Percentiles rank a stretch among this genome's conserved stretches.
Evolutionary conservation across 1,284 basidiomycete species (phyloP).

Genomic region (Rhodotorula sp.): DNA sequence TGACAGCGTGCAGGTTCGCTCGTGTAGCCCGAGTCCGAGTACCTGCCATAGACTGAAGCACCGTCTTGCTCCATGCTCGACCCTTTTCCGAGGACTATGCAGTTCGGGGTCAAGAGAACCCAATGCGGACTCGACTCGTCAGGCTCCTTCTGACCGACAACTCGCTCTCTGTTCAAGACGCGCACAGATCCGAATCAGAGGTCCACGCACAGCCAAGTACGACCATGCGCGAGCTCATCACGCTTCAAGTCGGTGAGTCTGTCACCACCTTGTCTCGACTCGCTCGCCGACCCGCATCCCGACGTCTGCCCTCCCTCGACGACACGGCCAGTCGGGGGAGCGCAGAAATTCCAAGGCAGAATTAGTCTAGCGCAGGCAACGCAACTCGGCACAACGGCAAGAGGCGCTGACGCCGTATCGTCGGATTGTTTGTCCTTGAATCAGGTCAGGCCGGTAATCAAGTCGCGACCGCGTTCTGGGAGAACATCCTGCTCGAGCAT

Average conservation of each 20-base stretch:
- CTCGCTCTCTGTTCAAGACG: not conserved
- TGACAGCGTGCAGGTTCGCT: not conserved
- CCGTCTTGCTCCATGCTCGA: not conserved
- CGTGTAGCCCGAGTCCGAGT: constrained; percentile 15
- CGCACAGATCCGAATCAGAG: not conserved
- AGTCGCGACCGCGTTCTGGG: constrained; percentile 47
- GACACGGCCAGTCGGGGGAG: too few species aligned
- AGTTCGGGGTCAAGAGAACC: not conserved
- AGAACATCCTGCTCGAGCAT: constrained; percentile 47
- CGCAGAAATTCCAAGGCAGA: too few species aligned
- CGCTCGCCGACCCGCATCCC: not conserved
- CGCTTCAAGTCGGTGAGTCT: constrained; percentile 24
- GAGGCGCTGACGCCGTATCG: not conserved
- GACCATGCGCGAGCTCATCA: constrained; percentile 17
- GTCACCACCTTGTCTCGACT: too few species aligned
- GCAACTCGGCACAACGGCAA: not conserved
- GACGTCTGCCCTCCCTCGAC: not conserved
- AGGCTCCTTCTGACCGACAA: too few species aligned
- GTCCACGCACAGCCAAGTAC: not conserved
- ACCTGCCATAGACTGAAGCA: not conserved
- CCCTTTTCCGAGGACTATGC: not conserved
- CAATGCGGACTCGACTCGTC: too few species aligned
- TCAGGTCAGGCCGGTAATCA: constrained; percentile 37
- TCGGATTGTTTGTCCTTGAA: not conserved
- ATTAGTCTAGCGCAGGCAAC: too few species aligned